Evolutionary conservation across 140 eudicot genomes (phyloP), one percentile per base, ranked within the genome.

Genomic region (Flaveria floridana): DNA sequence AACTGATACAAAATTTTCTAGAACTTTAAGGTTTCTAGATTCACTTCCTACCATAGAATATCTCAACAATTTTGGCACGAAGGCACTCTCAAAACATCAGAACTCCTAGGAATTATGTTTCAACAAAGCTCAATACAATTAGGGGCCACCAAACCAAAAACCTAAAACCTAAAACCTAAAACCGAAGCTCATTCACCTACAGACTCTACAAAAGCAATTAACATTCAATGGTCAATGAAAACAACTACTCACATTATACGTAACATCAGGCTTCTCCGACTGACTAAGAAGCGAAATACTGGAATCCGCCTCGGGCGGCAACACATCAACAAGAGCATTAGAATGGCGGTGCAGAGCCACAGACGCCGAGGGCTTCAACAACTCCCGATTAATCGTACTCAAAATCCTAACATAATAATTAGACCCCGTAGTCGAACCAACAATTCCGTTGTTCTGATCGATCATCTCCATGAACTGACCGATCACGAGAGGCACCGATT

Each of bases 381-480:
- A 74, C 80, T 88, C 86, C 4, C 87, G 82, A 42, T 83, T 80
- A 30, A 83, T 76, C 1, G 87, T 79, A 57, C 84, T 83, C 25
- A 84, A 73, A 46, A 81, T 84, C 69, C 88, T 75, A 20, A 84
- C 88, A 68, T 77, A 84, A 72, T 84, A 84, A 78, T 81, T 80
- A 15, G 72, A 72, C 1, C 83, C 85, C 4, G 83, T 80, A 39
- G 85, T 80, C 0, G 87, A 84, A 9, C 87, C 83, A 20, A 84
- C 87, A 48, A 84, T 84, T 13, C 80, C 85, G 20, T 80, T 84
- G 61, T 84, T 80, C 79, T 73, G 75, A 64, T 84, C 85, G 23
- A 80, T 78, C 89, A 87, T 87, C 77, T 87, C 94, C 89, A 85
- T 85, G 82, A 87, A 85, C 76, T 83, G 86, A 7, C 93, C 88